phyloP scores from a whole-genome alignment of 257 asterid genomes.

The Plantago major region DNA sequence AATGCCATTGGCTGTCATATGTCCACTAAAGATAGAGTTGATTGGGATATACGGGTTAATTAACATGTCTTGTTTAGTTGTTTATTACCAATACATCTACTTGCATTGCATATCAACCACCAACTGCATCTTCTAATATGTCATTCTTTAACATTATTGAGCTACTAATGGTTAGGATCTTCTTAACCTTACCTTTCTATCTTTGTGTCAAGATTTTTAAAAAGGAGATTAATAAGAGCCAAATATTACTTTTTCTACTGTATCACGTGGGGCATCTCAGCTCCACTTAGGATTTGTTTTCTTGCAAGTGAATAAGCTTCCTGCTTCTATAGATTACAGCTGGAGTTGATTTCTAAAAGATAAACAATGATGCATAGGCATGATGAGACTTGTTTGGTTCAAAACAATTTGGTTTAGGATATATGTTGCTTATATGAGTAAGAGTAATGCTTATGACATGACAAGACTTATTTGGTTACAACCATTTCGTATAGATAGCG shows the following conservation, averaged over 20 bases:
- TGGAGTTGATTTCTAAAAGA: neutral
- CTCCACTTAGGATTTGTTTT: constrained; percentile 4
- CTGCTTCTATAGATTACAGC: neutral
- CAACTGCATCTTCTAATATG: neutral
- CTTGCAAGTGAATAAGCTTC: constrained; percentile 3
- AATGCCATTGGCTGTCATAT: constrained; percentile 2
- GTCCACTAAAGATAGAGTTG: constrained; percentile 1
- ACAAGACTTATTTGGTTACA: no score
- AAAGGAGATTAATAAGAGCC: constrained; percentile 5
- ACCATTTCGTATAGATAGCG: no score
- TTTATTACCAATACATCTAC: neutral
- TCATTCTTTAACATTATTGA: neutral
- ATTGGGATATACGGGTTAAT: neutral
- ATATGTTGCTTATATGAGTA: no score
- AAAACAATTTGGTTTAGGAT: no score
- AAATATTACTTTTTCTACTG: constrained; percentile 1
- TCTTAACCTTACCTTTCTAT: constrained; percentile 5
- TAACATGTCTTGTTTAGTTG: neutral
- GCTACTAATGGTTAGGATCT: neutral
- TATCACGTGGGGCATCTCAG: constrained; percentile 3
- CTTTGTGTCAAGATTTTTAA: constrained; percentile 1
- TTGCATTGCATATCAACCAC: neutral
- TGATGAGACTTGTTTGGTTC: no score
- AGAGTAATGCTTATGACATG: no score
- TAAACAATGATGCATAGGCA: no score